phyloP scores from a whole-genome alignment of 169 alveolate genomes.

The Babesia divergens region DNA sequence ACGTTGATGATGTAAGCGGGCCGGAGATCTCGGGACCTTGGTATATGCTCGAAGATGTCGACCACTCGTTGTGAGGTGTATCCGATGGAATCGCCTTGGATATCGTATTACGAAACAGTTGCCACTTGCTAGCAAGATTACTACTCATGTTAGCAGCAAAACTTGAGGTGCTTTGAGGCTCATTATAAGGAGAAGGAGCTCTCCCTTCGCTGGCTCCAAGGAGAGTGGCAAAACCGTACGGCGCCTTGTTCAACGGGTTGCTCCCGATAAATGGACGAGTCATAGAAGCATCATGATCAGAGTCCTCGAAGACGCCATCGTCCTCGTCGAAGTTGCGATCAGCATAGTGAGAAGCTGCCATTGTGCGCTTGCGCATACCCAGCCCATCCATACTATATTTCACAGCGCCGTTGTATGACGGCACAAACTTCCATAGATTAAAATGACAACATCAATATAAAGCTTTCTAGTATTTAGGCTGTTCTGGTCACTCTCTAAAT shows the following conservation, averaged over 20 bases:
- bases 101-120: not conserved
- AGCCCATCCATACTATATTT: not conserved
- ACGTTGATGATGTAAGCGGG: not conserved
- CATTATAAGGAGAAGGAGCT: not conserved
- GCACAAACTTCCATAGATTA: not conserved
- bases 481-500: too few relatives aligned
- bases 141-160: slow-evolving; percentile 5
- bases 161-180: slow-evolving; percentile 3
- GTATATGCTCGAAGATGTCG: not conserved
- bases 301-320: not conserved
- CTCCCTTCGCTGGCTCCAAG: not conserved
- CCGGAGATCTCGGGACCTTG: not conserved
- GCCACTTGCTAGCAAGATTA: slow-evolving; percentile 18
- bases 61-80: not conserved
- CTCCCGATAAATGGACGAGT: slow-evolving; percentile 12
- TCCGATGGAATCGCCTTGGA: slow-evolving; percentile 16
- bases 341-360: slow-evolving; percentile 26
- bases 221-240: slow-evolving; percentile 8
- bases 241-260: not conserved
- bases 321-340: slow-evolving; percentile 56
- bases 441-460: not conserved
- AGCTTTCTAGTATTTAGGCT: too few relatives aligned
- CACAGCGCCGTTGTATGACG: not conserved
- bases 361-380: not conserved
- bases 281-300: slow-evolving; percentile 1